Evolutionary conservation across 495 filamentous ascomycete species (phyloP).

Genomic region (Penicillium chermesinum): DNA sequence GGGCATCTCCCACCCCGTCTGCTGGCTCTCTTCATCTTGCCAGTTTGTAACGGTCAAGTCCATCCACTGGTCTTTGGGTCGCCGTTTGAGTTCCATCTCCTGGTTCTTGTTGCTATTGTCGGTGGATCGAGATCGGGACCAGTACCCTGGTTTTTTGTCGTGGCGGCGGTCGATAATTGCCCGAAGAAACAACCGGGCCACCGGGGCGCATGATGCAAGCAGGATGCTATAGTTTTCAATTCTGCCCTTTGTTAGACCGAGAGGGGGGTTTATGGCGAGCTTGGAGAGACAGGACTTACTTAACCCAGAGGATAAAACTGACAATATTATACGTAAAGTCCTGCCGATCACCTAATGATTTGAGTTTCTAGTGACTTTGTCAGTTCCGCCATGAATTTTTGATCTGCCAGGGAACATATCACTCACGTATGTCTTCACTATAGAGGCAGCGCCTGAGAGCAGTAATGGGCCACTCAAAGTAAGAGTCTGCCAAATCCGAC

Average conservation of each 20-base stretch:
- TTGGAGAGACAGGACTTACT: conserved; percentile 17
- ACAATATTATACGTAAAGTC: conserved; percentile 38
- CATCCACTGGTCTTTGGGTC: conserved; percentile 14
- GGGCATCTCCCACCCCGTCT: conserved; percentile 7
- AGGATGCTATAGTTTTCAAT: conserved; percentile 39
- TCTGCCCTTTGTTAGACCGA: conserved; percentile 9
- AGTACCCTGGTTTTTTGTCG: conserved; percentile 24
- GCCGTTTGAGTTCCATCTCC: conserved; percentile 17
- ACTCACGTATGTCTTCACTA: conserved; percentile 36
- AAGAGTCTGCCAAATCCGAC: conserved; percentile 33
- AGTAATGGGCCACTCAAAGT: conserved; percentile 30
- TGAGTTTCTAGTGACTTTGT: conserved; percentile 21
- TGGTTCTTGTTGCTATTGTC: conserved; percentile 9
- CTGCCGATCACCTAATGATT: conserved; percentile 23
- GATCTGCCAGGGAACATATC: not conserved
- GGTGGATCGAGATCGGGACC: conserved; percentile 21
- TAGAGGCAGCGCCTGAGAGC: conserved; percentile 30
- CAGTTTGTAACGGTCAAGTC: conserved; percentile 16
- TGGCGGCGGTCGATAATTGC: conserved; percentile 21
- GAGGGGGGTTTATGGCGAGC: too few species aligned
- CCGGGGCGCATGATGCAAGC: conserved; percentile 29
- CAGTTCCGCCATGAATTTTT: not conserved
- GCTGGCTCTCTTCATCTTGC: conserved; percentile 16
- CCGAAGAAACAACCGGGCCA: conserved; percentile 30
- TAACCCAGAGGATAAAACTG: conserved; percentile 34